These are phyloP conservation scores for Rhizopus arrhizus DNA, from an alignment of 371 early-diverging fungal species.

Conservation along the genomic window DNA sequence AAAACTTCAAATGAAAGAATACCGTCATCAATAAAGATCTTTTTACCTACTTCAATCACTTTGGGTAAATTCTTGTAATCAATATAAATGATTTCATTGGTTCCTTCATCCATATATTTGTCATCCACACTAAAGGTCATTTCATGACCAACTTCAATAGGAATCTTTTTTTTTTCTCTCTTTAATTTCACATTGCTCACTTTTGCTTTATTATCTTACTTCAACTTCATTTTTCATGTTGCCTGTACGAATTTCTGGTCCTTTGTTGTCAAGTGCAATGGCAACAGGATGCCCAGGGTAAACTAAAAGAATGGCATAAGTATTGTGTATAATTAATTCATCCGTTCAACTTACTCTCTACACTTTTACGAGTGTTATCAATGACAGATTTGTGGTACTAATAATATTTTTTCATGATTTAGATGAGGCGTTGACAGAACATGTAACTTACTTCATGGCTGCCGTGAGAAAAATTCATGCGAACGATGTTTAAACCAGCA, in stretches of 20 bases:
- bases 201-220: slow-evolving; percentile 16
- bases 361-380: slow-evolving; percentile 71
- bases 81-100: slow-evolving; percentile 76
- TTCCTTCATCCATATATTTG: slow-evolving; percentile 64
- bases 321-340: not conserved
- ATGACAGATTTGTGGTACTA: slow-evolving; percentile 88
- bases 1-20: slow-evolving; percentile 83
- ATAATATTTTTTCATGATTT: not conserved
- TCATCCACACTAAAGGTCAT: slow-evolving; percentile 86
- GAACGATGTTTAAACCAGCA: slow-evolving; percentile 95
- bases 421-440: not conserved
- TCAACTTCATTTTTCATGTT: slow-evolving; percentile 67
- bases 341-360: slow-evolving; percentile 37
- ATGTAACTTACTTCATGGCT: slow-evolving; percentile 73
- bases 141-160: slow-evolving; percentile 73
- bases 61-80: slow-evolving; percentile 88
- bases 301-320: slow-evolving; percentile 27
- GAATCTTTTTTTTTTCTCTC: slow-evolving; percentile 35
- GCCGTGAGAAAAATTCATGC: slow-evolving; percentile 96
- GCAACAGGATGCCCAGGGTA: slow-evolving; percentile 76
- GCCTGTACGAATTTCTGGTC: slow-evolving; percentile 86
- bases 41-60: slow-evolving; percentile 79
- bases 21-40: slow-evolving; percentile 89
- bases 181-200: not conserved
- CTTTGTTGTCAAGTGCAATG: slow-evolving; percentile 88